Evolutionary conservation across 192 early-diverging fungal genomes (phyloP).

Genomic region (Backusella australiensis): DNA sequence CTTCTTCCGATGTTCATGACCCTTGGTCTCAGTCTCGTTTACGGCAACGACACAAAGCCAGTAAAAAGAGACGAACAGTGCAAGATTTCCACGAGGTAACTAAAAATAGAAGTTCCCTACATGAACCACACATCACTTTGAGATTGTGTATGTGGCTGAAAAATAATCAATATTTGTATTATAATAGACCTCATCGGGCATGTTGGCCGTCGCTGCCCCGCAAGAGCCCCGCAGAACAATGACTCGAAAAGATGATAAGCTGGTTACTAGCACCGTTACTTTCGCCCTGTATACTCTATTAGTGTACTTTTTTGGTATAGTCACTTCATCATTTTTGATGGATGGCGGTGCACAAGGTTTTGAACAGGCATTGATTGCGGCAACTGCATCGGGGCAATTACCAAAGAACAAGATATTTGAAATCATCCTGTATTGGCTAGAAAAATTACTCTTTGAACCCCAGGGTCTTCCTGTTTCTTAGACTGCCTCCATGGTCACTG

Average conservation of each 20-base stretch:
- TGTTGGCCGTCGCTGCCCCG: neutral
- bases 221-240: slow-evolving; percentile 8
- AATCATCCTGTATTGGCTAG: slow-evolving; percentile 34
- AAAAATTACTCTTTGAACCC: slow-evolving; percentile 32
- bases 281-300: slow-evolving; percentile 44
- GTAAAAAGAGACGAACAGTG: slow-evolving; percentile 9
- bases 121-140: neutral
- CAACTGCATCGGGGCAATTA: neutral
- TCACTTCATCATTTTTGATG: slow-evolving; percentile 42
- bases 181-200: neutral
- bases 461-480: slow-evolving; percentile 16
- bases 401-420: slow-evolving; percentile 32
- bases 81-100: slow-evolving; percentile 23
- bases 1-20: slow-evolving; percentile 10
- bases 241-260: slow-evolving; percentile 26
- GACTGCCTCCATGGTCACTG: neutral
- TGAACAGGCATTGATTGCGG: slow-evolving; percentile 24
- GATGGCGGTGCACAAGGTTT: slow-evolving; percentile 32
- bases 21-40: slow-evolving; percentile 18
- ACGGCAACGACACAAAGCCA: slow-evolving; percentile 13
- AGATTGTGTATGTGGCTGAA: neutral
- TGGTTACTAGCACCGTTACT: slow-evolving; percentile 41
- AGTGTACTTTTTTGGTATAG: slow-evolving; percentile 44
- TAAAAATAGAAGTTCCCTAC: neutral
- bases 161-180: neutral